Evolutionary conservation across 2,329 filamentous ascomycete species (phyloP).

Genomic region (Monosporascus sp.): DNA sequence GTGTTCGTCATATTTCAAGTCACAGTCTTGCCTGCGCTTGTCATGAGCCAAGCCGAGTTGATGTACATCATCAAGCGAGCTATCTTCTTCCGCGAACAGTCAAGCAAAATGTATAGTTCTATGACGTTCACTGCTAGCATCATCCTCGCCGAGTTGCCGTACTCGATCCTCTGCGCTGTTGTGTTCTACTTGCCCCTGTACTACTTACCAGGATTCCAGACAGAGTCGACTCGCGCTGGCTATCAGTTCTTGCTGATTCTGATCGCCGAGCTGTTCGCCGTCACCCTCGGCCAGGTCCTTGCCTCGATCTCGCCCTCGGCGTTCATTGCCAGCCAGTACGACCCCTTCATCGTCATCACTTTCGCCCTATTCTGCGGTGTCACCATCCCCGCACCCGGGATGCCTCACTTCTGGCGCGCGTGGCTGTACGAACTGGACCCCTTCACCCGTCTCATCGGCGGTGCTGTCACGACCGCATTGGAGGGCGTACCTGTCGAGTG

Average conservation of each 20-base stretch:
- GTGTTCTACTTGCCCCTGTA: conserved; percentile 79
- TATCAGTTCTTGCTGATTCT: conserved; percentile 85
- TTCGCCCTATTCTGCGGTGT: conserved; percentile 87
- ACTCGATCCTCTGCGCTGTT: conserved; percentile 73
- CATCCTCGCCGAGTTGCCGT: conserved; percentile 79
- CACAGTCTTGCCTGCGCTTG: conserved; percentile 75
- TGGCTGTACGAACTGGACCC: conserved; percentile 83
- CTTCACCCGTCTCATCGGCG: conserved; percentile 74
- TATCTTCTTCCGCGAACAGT: conserved; percentile 81
- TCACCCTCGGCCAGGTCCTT: conserved; percentile 72
- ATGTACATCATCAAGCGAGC: conserved; percentile 76
- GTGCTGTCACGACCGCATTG: conserved; percentile 74
- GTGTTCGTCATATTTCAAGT: conserved; percentile 90
- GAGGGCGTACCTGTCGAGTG: conserved; percentile 61
- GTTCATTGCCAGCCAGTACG: conserved; percentile 73
- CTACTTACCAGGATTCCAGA: conserved; percentile 73
- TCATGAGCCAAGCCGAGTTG: conserved; percentile 77
- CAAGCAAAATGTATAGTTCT: conserved; percentile 79
- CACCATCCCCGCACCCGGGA: conserved; percentile 71
- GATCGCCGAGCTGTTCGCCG: conserved; percentile 77
- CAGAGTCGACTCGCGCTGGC: conserved; percentile 59
- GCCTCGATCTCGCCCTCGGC: conserved; percentile 72
- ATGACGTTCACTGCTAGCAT: conserved; percentile 73
- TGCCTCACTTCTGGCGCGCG: conserved; percentile 70
- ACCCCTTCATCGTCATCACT: conserved; percentile 77